Percentiles rank a stretch among this genome's conserved stretches.
phyloP scores from a whole-genome alignment of 2,329 filamentous ascomycete genomes.

The Coniella vitis region DNA sequence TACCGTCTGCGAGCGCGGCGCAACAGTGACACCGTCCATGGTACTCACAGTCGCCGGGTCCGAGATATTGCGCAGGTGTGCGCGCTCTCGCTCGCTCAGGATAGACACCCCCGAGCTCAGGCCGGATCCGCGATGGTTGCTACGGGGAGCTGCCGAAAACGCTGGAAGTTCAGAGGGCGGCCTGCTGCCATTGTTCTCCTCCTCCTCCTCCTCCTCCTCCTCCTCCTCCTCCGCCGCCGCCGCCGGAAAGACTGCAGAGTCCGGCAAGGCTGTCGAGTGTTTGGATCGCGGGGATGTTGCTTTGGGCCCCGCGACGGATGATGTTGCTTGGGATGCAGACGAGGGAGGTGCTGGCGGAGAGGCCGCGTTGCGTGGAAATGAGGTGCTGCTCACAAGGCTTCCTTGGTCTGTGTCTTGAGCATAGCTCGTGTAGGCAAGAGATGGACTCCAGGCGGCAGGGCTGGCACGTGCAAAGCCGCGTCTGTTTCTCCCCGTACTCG shows the following conservation, averaged over 20 bases:
- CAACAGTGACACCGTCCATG: slow-evolving; percentile 13
- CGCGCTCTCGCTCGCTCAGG: slow-evolving; percentile 32
- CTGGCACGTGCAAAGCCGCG: slow-evolving; percentile 24
- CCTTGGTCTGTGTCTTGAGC: slow-evolving; percentile 25
- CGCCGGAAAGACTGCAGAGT: slow-evolving; percentile 12
- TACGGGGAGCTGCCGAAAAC: background rate
- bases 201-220: too few species aligned
- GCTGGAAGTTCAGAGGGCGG: slow-evolving; percentile 4
- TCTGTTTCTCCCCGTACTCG: slow-evolving; percentile 33
- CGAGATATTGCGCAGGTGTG: slow-evolving; percentile 36
- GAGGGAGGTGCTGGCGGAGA: slow-evolving; percentile 4
- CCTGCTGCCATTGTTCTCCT: slow-evolving; percentile 5
- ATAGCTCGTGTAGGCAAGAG: slow-evolving; percentile 21
- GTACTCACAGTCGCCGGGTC: slow-evolving; percentile 33
- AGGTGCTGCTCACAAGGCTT: slow-evolving; percentile 21
- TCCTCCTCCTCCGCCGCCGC: too few species aligned
- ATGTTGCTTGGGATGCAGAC: slow-evolving; percentile 5
- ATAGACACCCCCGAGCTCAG: slow-evolving; percentile 33
- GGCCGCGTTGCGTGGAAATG: slow-evolving; percentile 15
- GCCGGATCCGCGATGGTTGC: slow-evolving; percentile 16
- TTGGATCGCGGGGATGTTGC: background rate
- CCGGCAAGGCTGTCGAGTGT: background rate
- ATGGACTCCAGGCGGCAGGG: slow-evolving; percentile 24
- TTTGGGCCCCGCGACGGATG: background rate
- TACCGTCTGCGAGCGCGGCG: slow-evolving; percentile 2